These are phyloP conservation scores for Cyclanthera cordifolia DNA, from an alignment of 306 rosid genomes.

Conservation along the genomic window DNA sequence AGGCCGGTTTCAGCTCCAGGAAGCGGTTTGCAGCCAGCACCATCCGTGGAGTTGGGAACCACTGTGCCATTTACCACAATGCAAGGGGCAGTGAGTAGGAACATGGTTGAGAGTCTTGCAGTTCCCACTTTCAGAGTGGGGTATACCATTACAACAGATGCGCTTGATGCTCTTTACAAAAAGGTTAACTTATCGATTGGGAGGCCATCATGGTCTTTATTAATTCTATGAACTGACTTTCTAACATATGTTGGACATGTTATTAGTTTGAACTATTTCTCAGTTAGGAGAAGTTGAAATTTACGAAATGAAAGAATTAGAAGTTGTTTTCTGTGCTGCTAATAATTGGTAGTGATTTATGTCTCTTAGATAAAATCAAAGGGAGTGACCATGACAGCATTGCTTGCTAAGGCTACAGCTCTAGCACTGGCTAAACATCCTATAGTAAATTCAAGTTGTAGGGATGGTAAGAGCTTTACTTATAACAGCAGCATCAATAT, in stretches of 20 bases:
- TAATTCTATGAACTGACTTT: not conserved
- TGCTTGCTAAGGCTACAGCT: slow-evolving; percentile 97
- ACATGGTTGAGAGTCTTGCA: slow-evolving; percentile 72
- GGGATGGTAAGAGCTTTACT: slow-evolving; percentile 92
- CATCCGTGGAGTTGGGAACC: slow-evolving; percentile 55
- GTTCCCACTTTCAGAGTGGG: slow-evolving; percentile 94
- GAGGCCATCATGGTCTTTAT: not conserved
- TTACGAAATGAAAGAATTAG: not conserved
- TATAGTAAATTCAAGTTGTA: slow-evolving; percentile 75
- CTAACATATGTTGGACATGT: not conserved
- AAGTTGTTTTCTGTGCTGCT: not conserved
- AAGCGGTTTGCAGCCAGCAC: not conserved
- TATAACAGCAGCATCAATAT: slow-evolving; percentile 78
- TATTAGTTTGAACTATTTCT: not conserved
- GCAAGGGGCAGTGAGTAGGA: slow-evolving; percentile 92
- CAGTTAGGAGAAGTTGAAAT: not conserved
- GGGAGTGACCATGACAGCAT: slow-evolving; percentile 98
- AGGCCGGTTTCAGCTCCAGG: too few species aligned
- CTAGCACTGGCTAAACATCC: slow-evolving; percentile 83
- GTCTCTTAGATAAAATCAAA: slow-evolving; percentile 62
- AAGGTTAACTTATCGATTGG: slow-evolving; percentile 35
- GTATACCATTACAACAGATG: slow-evolving; percentile 68
- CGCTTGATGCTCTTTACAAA: slow-evolving; percentile 82
- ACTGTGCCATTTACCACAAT: slow-evolving; percentile 91
- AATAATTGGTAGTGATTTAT: not conserved